A percentile compares a stretch with the other conserved stretches of the same genome.
These are phyloP conservation scores for Cystofilobasidium macerans DNA, from an alignment of 768 basidiomycete genomes.

Conservation along the genomic window DNA sequence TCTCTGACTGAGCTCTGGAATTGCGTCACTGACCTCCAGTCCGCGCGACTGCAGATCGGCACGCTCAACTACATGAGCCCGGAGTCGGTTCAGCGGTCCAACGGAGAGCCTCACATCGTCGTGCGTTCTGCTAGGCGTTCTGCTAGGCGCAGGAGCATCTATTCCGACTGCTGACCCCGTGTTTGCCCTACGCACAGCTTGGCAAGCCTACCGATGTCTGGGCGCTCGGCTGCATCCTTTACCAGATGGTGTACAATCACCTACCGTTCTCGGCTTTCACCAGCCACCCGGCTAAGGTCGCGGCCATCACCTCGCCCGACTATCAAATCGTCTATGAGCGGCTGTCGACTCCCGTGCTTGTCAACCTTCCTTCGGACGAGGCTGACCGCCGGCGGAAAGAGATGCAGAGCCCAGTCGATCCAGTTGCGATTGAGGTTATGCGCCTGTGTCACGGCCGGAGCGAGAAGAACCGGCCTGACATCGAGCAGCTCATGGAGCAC, in stretches of 20 bases:
- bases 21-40: not conserved
- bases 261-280: conserved; percentile 82
- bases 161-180: not conserved
- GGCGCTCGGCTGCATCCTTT: conserved; percentile 94
- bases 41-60: conserved; percentile 53
- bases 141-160: not conserved
- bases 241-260: conserved; percentile 94
- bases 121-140: conserved; percentile 37
- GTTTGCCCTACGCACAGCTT: conserved; percentile 40
- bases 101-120: conserved; percentile 78
- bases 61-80: conserved; percentile 99
- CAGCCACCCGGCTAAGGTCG: conserved; percentile 64
- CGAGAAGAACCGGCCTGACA: conserved; percentile 74
- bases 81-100: conserved; percentile 70
- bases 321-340: conserved; percentile 72
- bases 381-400: conserved; percentile 53
- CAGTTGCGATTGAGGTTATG: conserved; percentile 69
- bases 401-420: conserved; percentile 55
- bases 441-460: conserved; percentile 65
- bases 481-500: conserved; percentile 72
- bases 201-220: conserved; percentile 93
- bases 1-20: not conserved
- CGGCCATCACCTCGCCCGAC: conserved; percentile 69
- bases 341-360: conserved; percentile 8
- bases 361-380: conserved; percentile 29